Conservation (phyloP, 75 land plant species). For the Picea sitchensis region DNA sequence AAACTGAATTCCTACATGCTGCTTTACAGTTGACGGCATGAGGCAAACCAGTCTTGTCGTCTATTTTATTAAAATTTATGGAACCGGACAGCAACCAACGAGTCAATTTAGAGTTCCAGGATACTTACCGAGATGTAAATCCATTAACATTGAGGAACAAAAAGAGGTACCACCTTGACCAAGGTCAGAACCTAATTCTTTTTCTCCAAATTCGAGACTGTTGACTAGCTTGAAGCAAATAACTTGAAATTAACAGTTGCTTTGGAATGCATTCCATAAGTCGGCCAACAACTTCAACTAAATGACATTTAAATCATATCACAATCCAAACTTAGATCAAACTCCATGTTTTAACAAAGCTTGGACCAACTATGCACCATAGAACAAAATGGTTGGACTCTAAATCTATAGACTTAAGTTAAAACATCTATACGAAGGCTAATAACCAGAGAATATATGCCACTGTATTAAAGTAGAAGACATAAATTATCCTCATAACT, state of each 20-base stretch:
- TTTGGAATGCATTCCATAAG: not conserved
- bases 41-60: not conserved
- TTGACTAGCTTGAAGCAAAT: not conserved
- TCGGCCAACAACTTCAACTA: not conserved
- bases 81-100: not conserved
- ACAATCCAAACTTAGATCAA: not conserved
- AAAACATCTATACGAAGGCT: not conserved
- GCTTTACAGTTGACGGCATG: not conserved
- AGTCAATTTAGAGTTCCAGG: not conserved
- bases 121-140: not conserved
- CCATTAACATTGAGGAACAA: not conserved
- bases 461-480: too few relatives aligned
- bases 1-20: not conserved
- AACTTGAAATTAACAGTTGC: not conserved
- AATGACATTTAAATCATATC: not conserved
- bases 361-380: not conserved
- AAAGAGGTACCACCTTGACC: not conserved
- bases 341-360: not conserved
- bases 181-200: not conserved
- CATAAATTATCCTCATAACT: too few relatives aligned
- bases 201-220: not conserved
- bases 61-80: not conserved
- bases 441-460: not conserved
- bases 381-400: not conserved
- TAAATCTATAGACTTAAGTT: not conserved